A percentile compares a stretch with the other conserved stretches of the same genome.
Evolutionary conservation across 208 protist species (phyloP).

Genomic region (Acanthamoeba healyi): DNA sequence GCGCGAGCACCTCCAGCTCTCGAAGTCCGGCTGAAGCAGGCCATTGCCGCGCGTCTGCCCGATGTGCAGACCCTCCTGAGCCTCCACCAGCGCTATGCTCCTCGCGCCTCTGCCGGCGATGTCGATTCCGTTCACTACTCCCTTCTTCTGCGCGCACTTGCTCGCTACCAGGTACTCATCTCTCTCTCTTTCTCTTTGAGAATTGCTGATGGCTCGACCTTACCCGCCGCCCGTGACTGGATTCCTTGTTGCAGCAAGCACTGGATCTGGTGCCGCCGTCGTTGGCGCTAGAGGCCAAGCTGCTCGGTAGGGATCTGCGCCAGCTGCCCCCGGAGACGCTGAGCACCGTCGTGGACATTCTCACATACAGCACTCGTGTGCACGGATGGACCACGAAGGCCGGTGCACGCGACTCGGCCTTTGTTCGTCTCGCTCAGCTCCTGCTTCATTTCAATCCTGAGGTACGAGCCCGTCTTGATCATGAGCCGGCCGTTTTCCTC

Average conservation of each 20-base stretch:
- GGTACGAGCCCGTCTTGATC: neutral
- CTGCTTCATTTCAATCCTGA: neutral
- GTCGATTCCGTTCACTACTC: neutral
- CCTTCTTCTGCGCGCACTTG: neutral
- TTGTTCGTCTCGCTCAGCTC: neutral
- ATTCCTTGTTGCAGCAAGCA: neutral
- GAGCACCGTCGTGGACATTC: neutral
- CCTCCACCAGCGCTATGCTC: neutral
- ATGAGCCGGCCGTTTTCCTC: neutral
- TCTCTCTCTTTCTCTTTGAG: neutral
- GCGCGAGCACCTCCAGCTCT: neutral
- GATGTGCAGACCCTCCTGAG: neutral
- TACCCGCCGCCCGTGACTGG: too few species aligned
- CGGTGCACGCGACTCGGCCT: neutral
- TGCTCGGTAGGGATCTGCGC: neutral
- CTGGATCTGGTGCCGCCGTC: neutral
- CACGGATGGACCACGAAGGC: neutral
- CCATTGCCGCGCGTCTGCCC: neutral
- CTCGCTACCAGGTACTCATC: neutral
- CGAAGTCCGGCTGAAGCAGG: neutral
- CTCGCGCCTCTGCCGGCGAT: neutral
- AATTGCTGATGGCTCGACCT: neutral
- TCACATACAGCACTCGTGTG: neutral
- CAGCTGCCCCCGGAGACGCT: neutral
- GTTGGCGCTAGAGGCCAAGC: neutral